Base-by-base conservation (phyloP, 2,329 filamentous ascomycete genomes). In the Bimuria novae-zelandiae region DNA sequence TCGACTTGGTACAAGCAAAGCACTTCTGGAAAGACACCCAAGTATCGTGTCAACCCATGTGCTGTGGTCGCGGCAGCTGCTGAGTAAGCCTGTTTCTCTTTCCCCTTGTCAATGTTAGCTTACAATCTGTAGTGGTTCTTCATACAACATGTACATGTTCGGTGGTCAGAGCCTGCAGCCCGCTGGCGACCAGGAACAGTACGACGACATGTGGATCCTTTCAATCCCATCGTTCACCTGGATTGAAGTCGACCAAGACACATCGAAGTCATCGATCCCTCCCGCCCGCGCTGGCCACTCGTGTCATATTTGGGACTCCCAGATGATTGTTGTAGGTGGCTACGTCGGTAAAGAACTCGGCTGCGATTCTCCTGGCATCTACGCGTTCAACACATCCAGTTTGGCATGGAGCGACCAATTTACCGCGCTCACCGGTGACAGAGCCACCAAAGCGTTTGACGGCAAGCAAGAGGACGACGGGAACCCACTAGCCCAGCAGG, bases 181-280 rank as follows among this genome's bases (percentile, higher is more conserved):
- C 0, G 82, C 79, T 54, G 85, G 75, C 14, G 52, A 68, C 7
- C 83, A 85, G 61, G 80, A 70, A 0, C 81, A 85, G 59, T 92
- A 88, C 65, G 82, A 85, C 22, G 87, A 92, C 64, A 84, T 89
- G 77, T 94, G 89, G 89, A 87, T 92, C 19, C 77, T 94, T 11
- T 90, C 89, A 0, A 76, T 95, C 5, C 90, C 90, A 0, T 87
- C 87, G 0, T 95, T 95, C 69, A 89, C 84, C 4, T 94, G 90
- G 90, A 88, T 88, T 48, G 76, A 84, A 64, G 86, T 89, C 21
- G 78, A 88, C 55, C 78, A 36, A 27, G 44, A 47, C 33, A 19
- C 78, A 43, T 68, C 72, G 4, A 72, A 74, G 1, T 69, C 83
- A 68, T 57, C 63, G 48, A 48, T 77, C 5, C 68, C 88, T 73